Percentiles rank a stretch among this genome's conserved stretches.
Evolutionary conservation across 139 green algal species (phyloP).

Genomic region (Coccomyxa sp.): DNA sequence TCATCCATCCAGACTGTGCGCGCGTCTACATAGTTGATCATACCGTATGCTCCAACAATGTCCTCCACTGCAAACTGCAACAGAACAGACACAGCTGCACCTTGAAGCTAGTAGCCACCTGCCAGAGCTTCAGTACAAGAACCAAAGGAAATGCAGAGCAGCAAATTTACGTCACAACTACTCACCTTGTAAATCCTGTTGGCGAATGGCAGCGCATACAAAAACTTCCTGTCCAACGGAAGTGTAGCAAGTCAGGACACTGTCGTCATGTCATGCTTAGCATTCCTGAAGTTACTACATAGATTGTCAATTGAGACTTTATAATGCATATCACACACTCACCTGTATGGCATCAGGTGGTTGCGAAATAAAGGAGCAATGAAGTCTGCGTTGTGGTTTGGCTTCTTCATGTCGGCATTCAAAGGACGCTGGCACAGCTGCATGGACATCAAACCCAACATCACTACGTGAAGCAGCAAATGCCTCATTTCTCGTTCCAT

Average conservation of each 20-base stretch:
- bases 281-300: not conserved
- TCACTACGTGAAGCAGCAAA: not conserved
- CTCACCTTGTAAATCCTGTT: not conserved
- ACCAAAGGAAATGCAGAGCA: not conserved
- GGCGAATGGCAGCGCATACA: not conserved
- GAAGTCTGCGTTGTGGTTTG: conserved; percentile 55
- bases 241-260: not conserved
- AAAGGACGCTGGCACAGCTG: conserved; percentile 58
- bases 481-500: not conserved
- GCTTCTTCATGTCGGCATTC: conserved; percentile 45
- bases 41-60: conserved; percentile 34
- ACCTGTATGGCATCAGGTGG: conserved; percentile 50
- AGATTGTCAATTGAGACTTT: not conserved
- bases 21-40: conserved; percentile 68
- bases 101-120: too few species aligned
- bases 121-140: not conserved
- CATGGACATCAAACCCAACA: not conserved
- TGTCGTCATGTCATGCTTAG: not conserved
- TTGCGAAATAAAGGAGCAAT: conserved; percentile 44
- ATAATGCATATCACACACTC: conserved; percentile 1
- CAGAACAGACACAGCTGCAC: not conserved
- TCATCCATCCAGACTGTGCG: conserved; percentile 66
- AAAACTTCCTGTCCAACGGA: not conserved
- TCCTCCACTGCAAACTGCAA: conserved; percentile 12
- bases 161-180: not conserved